Conservation (phyloP, 768 basidiomycete genomes). For the Epithele typhae region DNA sequence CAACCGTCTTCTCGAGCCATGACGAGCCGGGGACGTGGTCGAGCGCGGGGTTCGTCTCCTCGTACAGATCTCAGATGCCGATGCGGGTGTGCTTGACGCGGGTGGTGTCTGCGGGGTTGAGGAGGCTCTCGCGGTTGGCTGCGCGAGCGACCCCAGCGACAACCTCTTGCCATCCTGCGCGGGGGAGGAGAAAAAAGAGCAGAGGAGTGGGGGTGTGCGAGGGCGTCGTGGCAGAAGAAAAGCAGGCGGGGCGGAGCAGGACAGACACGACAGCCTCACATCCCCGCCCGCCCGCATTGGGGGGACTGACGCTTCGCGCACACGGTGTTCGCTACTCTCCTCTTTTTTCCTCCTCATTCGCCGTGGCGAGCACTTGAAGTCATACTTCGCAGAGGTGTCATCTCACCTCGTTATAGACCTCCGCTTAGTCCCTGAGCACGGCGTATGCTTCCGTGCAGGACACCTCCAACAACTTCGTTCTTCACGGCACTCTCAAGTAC, state of each 20-base stretch:
- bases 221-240: neutral
- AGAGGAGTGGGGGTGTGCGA: neutral
- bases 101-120: slow-evolving; percentile 34
- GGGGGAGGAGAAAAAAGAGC: neutral
- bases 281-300: too few relatives aligned
- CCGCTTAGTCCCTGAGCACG: too few relatives aligned
- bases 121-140: slow-evolving; percentile 20
- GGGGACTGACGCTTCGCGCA: too few relatives aligned
- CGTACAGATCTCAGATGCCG: slow-evolving; percentile 78
- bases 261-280: too few relatives aligned
- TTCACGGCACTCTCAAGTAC: slow-evolving; percentile 83
- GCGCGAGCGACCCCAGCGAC: neutral
- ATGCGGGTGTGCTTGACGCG: slow-evolving; percentile 54
- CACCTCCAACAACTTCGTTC: slow-evolving; percentile 68
- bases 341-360: neutral
- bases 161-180: neutral
- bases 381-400: neutral
- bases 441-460: slow-evolving; percentile 62
- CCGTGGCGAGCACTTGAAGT: neutral
- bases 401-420: neutral
- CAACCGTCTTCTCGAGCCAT: slow-evolving; percentile 41
- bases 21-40: slow-evolving; percentile 38
- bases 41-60: slow-evolving; percentile 44
- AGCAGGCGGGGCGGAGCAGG: neutral
- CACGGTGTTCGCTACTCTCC: neutral